A percentile compares a stretch with the other conserved stretches of the same genome.
Evolutionary conservation across 331 rosid genomes (phyloP).

Genomic region (Arachis monticola): DNA sequence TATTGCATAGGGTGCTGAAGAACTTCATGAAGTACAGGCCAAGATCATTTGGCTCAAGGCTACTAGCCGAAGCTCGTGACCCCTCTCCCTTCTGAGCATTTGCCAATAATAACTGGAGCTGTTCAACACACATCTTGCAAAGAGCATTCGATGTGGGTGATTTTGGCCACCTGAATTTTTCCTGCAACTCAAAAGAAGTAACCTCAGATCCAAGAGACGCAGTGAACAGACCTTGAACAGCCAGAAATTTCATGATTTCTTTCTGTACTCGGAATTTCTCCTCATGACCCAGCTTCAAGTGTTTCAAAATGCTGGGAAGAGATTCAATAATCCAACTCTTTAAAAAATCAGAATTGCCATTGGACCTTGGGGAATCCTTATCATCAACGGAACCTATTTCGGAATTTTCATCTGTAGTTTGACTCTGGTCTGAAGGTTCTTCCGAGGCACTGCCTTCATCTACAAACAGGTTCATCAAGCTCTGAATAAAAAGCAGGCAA

Average conservation of each 20-base stretch:
- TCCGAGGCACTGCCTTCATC: constrained; percentile 79
- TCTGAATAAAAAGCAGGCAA: constrained; percentile 86
- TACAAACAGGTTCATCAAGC: constrained; percentile 73
- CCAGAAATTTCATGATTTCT: constrained; percentile 87
- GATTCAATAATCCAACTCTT: constrained; percentile 95
- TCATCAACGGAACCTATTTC: constrained; percentile 88
- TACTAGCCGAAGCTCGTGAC: constrained; percentile 47
- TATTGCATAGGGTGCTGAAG: constrained; percentile 74
- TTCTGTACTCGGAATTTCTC: constrained; percentile 72
- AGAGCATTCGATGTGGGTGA: constrained; percentile 79
- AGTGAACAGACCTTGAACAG: constrained; percentile 90
- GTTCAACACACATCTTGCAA: constrained; percentile 88
- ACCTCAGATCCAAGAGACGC: constrained; percentile 95
- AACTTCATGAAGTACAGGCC: constrained; percentile 91
- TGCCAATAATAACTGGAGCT: constrained; percentile 80
- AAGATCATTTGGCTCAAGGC: constrained; percentile 72
- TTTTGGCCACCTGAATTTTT: constrained; percentile 95
- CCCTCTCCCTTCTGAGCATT: constrained; percentile 88
- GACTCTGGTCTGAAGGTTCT: constrained; percentile 99
- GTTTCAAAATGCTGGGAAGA: constrained; percentile 74
- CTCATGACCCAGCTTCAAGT: constrained; percentile 68
- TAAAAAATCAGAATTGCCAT: constrained; percentile 75
- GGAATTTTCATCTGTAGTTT: constrained; percentile 96
- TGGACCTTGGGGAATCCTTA: constrained; percentile 64
- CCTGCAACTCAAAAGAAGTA: constrained; percentile 90